A percentile compares a stretch with the other conserved stretches of the same genome.
Conservation (phyloP, 768 basidiomycete genomes). For the Termitomyces sp. region DNA sequence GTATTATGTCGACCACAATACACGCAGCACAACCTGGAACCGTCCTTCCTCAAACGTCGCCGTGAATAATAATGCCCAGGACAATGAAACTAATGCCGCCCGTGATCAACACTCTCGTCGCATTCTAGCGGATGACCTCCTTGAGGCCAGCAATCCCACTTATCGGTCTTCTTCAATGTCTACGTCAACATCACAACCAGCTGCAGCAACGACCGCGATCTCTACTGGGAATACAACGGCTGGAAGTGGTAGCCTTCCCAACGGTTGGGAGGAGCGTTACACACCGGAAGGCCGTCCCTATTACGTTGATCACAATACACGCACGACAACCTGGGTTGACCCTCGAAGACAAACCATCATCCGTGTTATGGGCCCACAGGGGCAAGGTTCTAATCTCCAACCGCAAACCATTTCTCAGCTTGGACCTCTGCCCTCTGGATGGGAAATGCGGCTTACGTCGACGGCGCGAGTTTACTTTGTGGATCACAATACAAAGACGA, state of each 20-base stretch:
- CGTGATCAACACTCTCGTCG: constrained; percentile 83
- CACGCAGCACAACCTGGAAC: constrained; percentile 96
- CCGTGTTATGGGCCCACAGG: constrained; percentile 93
- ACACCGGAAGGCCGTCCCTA: constrained; percentile 98
- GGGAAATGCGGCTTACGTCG: constrained; percentile 99
- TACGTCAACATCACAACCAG: constrained; percentile 15
- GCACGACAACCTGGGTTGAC: constrained; percentile 99
- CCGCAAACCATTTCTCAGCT: constrained; percentile 96
- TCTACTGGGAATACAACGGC: constrained; percentile 48
- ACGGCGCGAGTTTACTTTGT: constrained; percentile 99
- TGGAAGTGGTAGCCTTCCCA: constrained; percentile 83
- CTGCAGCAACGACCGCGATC: constrained; percentile 29
- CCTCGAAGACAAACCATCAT: constrained; percentile 95
- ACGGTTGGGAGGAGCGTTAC: constrained; percentile 99
- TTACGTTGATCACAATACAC: constrained; percentile 98
- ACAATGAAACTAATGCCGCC: constrained; percentile 77
- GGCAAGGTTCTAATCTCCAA: constrained; percentile 82
- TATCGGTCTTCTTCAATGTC: constrained; percentile 25
- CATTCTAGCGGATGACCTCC: constrained; percentile 78
- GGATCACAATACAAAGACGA: constrained; percentile 99
- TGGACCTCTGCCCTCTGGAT: constrained; percentile 94
- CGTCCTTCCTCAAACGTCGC: constrained; percentile 76
- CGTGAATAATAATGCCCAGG: constrained; percentile 65
- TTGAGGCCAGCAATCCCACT: constrained; percentile 59
- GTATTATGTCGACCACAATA: constrained; percentile 99